Evolutionary conservation across 768 basidiomycete species (phyloP), one percentile per base, ranked within the genome.

Genomic region (Kwoniella shandongensis): DNA sequence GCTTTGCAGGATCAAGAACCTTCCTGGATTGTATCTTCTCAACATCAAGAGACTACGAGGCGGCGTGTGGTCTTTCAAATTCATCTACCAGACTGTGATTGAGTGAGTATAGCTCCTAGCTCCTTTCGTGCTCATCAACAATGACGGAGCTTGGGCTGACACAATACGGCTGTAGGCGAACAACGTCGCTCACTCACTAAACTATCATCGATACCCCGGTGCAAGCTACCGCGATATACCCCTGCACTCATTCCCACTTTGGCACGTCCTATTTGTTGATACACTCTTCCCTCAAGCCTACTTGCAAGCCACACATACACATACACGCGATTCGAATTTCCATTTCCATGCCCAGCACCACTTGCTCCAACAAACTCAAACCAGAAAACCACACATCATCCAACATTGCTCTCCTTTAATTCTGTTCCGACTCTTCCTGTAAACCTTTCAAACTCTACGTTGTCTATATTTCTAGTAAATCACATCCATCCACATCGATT

Each of bases 41-140:
- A 93, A 97, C 78, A 87, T 97, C 73, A 84, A 93, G 69, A 79
- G 96, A 63, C 74, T 97, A 71, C 92, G 94, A 77, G 96, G 96
- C 26, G 89, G 89, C 73, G 79, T 94, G 74, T 84, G 89, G 79
- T 90, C 89, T 77, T 97, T 75, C 69, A 77, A 78, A 54, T 74
- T 74, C 55, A 76, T 78, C 57, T 77, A 78, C 54, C 69, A 76
- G 49, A 73, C 73, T 18, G 57, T 73, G 10, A n/a, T 76, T 25
- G 73, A 74, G 75, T 76, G 57, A 65, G 75, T 73, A 67, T 67
- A 5, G 6, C 25, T 17, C 13, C n/a, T n/a, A 13, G 25, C 22
- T 18, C 5, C 36, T 44, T 44, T 17, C 18, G 27, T 26, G 7
- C 22, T 17, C 10, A 35, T 50, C 29, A 20, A 22, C 11, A 40